A percentile compares a stretch with the other conserved stretches of the same genome.
Conservation (phyloP, 176 grass and related monocot genomes). For the Triticum monococcum region DNA sequence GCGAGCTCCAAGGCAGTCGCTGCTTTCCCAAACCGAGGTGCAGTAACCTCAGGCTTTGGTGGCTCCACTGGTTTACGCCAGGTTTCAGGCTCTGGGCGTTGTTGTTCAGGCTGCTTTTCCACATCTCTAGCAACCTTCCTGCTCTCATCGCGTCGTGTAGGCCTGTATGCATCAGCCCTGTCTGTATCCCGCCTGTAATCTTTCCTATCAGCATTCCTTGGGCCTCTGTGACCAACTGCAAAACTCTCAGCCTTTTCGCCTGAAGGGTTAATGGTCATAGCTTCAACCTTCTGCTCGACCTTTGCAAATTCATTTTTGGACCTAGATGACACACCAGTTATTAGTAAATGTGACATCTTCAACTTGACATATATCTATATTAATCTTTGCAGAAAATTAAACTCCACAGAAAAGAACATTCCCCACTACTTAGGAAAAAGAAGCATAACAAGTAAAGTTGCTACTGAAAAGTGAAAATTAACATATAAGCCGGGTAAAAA, state of each 20-base stretch:
- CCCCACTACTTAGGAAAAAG: not conserved
- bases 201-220: slow-evolving; percentile 63
- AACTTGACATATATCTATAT: not conserved
- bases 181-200: slow-evolving; percentile 43
- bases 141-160: slow-evolving; percentile 56
- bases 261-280: slow-evolving; percentile 36
- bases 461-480: not conserved
- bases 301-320: slow-evolving; percentile 69
- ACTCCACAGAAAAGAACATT: not conserved
- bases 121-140: slow-evolving; percentile 47
- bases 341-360: slow-evolving; percentile 1
- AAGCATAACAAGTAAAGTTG: not conserved
- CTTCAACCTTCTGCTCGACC: slow-evolving; percentile 60
- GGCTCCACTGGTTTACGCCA: slow-evolving; percentile 87
- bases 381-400: not conserved
- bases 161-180: slow-evolving; percentile 47
- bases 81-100: slow-evolving; percentile 60
- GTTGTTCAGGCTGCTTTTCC: slow-evolving; percentile 63
- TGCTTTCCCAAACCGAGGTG: slow-evolving; percentile 66
- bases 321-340: slow-evolving; percentile 34
- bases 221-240: slow-evolving; percentile 56
- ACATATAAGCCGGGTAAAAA: not conserved
- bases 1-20: slow-evolving; percentile 81
- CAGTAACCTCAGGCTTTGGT: slow-evolving; percentile 49
- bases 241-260: slow-evolving; percentile 51